These are phyloP conservation scores for Paracoccidioides brasiliensis DNA, from an alignment of 2,329 filamentous ascomycete species.

Conservation along the genomic window DNA sequence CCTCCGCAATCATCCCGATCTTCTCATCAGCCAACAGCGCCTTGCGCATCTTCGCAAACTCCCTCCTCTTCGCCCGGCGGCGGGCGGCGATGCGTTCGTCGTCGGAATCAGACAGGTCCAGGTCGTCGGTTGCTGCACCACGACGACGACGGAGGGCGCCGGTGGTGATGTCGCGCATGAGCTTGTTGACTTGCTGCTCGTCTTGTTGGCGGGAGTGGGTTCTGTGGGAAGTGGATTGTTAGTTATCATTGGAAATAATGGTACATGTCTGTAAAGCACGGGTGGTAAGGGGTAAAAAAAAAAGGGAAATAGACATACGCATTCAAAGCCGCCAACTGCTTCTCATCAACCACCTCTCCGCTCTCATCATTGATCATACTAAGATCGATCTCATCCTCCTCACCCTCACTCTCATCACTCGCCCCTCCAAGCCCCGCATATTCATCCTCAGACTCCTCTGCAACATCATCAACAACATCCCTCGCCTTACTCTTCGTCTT, in stretches of 20 bases:
- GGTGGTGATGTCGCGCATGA: slow-evolving; percentile 85
- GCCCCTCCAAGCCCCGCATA: slow-evolving; percentile 86
- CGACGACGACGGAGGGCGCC: slow-evolving; percentile 76
- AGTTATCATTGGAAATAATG: background rate
- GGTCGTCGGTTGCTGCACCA: slow-evolving; percentile 54
- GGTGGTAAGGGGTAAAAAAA: background rate
- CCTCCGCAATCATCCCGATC: slow-evolving; percentile 77
- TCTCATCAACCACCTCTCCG: slow-evolving; percentile 63
- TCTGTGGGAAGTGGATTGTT: slow-evolving; percentile 31
- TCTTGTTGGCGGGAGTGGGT: slow-evolving; percentile 68
- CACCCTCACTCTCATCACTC: slow-evolving; percentile 72
- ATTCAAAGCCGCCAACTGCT: slow-evolving; percentile 71
- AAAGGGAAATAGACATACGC: slow-evolving; percentile 51
- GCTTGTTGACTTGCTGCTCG: slow-evolving; percentile 76
- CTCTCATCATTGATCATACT: slow-evolving; percentile 85
- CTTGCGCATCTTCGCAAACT: slow-evolving; percentile 85
- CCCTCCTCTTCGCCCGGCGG: slow-evolving; percentile 67
- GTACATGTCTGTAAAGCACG: background rate
- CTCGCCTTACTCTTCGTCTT: slow-evolving; percentile 79
- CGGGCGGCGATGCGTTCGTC: slow-evolving; percentile 63
- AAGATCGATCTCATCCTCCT: slow-evolving; percentile 61
- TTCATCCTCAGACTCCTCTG: slow-evolving; percentile 95
- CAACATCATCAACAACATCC: slow-evolving; percentile 81
- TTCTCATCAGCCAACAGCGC: slow-evolving; percentile 79
- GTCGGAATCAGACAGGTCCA: slow-evolving; percentile 81